Evolutionary conservation across 2,329 filamentous ascomycete genomes (phyloP).

Genomic region (Aspergillus nomiae): DNA sequence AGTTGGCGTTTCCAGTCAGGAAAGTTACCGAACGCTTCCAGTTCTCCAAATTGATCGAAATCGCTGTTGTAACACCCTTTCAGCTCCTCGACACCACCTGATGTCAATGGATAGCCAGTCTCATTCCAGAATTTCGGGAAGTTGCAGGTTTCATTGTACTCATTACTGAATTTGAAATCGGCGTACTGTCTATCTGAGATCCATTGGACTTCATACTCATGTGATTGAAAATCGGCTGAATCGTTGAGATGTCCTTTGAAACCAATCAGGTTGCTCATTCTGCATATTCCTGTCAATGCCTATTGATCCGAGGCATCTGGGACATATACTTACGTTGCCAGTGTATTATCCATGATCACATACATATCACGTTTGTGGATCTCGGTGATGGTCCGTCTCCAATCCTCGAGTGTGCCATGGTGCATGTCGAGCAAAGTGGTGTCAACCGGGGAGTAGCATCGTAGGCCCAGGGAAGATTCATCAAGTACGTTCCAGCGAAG

Average conservation of each 20-base stretch:
- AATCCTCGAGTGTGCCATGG: constrained; percentile 61
- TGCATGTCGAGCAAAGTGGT: constrained; percentile 66
- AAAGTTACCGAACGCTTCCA: constrained; percentile 64
- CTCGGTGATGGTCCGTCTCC: constrained; percentile 59
- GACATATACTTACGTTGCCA: constrained; percentile 55
- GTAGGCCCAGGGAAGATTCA: constrained; percentile 67
- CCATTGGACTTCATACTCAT: constrained; percentile 61
- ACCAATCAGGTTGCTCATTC: constrained; percentile 62
- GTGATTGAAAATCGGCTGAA: constrained; percentile 56
- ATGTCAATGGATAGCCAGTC: constrained; percentile 53
- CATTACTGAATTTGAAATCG: constrained; percentile 60
- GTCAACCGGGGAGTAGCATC: constrained; percentile 64
- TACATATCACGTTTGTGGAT: constrained; percentile 66
- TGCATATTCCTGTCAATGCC: background rate
- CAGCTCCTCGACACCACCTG: constrained; percentile 50
- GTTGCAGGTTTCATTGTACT: constrained; percentile 55
- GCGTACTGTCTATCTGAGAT: constrained; percentile 58
- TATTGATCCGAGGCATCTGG: background rate
- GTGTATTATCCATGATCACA: constrained; percentile 66
- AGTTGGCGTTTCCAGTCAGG: constrained; percentile 66
- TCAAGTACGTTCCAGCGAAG: constrained; percentile 63
- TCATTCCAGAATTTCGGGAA: constrained; percentile 66
- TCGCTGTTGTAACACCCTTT: constrained; percentile 64
- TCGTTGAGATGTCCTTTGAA: constrained; percentile 63
- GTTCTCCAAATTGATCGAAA: constrained; percentile 67